Base-by-base conservation (phyloP, 192 early-diverging fungal species). In the Phycomyces nitens region DNA sequence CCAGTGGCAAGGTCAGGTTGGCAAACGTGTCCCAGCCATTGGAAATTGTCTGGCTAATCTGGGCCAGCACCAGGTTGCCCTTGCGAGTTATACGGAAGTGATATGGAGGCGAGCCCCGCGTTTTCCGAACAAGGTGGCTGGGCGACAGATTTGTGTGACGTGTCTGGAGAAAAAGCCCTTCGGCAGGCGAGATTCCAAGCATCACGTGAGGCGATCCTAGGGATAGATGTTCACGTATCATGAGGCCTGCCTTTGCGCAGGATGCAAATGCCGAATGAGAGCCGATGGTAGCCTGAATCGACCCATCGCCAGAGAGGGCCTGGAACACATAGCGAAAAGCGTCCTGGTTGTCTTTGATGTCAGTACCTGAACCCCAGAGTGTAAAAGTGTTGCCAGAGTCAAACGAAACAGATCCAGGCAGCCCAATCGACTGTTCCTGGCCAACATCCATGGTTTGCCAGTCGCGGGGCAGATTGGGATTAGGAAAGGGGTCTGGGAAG, bases 401-500 rank as follows among this genome's bases (percentile, higher is more conserved):
- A 29, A 64, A 53, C 23, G 69, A 64, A 0, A 70, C 69, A 0
- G 69, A 64, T 0, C 69, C 69, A 34, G 62, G 62, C 12, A 70
- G 21, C 15, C 69, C 69, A 20, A 70, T 57, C 10, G 41, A 62
- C 8, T 53, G 56, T 3, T 64, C 62, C 11, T 64, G 49, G 0
- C 69, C 69, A n/a, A 70, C 52, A 60, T 70, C 69, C 57, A 70
- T 65, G 2, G 69, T 70, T 24, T 70, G 69, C 69, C 69, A 70
- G 20, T 54, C 40, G 7, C 57, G 57, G 6, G 69, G 69, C 7
- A 70, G 41, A 41, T 64, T 64, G 14, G 69, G 69, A 49, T 70
- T 70, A 1, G 69, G 62, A 4, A 56, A 41, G 20, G 62, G 62
- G 0, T 57, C 62, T 0, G 69, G 69, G 8, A 70, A 42, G 0